Evolutionary conservation across 2,329 filamentous ascomycete genomes (phyloP).

Genomic region (Xylariaceae sp.): DNA sequence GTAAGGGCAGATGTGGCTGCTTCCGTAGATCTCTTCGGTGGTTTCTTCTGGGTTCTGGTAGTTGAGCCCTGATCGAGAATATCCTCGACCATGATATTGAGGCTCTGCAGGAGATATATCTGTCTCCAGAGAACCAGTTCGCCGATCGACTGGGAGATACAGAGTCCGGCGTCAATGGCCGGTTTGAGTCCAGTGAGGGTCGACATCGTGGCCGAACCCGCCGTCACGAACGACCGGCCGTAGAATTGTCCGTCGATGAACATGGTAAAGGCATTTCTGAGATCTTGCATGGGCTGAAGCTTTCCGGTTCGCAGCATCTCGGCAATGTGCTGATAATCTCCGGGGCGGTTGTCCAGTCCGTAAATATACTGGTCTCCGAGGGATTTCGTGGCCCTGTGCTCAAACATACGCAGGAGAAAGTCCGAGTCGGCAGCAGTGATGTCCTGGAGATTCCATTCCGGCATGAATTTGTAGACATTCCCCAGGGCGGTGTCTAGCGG

Average conservation of each 20-base stretch:
- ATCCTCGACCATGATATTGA: constrained; percentile 40
- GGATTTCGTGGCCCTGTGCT: constrained; percentile 33
- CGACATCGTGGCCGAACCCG: constrained; percentile 14
- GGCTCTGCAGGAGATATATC: constrained; percentile 31
- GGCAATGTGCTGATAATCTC: constrained; percentile 35
- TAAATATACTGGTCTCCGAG: constrained; percentile 33
- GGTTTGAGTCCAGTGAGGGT: constrained; percentile 22
- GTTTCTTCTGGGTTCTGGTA: constrained; percentile 23
- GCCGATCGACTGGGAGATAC: constrained; percentile 29
- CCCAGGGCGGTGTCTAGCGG: constrained; percentile 34
- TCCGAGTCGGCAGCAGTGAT: constrained; percentile 34
- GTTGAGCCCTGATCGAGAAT: constrained; percentile 37
- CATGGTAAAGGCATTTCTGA: constrained; percentile 33
- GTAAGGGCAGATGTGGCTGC: constrained; percentile 29
- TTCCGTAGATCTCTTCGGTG: constrained; percentile 30
- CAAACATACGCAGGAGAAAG: constrained; percentile 36
- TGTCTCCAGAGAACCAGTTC: constrained; percentile 39
- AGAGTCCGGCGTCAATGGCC: constrained; percentile 22
- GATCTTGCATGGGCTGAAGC: constrained; percentile 29
- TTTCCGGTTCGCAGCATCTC: constrained; percentile 32
- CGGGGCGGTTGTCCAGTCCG: constrained; percentile 29
- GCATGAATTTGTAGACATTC: constrained; percentile 35
- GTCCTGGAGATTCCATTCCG: constrained; percentile 42
- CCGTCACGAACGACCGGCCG: constrained; percentile 32
- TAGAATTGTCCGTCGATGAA: constrained; percentile 35